Percentiles rank a stretch among this genome's conserved stretches.
Conservation (phyloP, 192 early-diverging fungal genomes). For the Chytriomyces sp. region DNA sequence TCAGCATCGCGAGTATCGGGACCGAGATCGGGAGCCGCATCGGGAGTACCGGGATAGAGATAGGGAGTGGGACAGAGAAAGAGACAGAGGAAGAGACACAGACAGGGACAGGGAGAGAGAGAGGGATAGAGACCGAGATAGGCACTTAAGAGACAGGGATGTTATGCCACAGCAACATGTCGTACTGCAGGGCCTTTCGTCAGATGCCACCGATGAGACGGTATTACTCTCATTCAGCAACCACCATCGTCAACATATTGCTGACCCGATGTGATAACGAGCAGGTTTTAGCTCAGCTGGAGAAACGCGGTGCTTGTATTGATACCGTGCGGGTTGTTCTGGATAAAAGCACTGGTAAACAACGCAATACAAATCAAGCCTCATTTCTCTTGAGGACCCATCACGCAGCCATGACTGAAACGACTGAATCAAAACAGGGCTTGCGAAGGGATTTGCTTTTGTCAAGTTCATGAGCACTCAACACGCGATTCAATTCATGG, state of each 20-base stretch:
- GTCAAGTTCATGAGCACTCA: constrained; percentile 36
- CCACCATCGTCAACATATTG: neutral
- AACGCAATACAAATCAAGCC: neutral
- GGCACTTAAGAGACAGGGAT: neutral
- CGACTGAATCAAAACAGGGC: neutral
- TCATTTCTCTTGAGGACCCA: neutral
- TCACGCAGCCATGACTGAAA: neutral
- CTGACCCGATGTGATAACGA: neutral
- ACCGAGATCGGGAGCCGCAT: neutral
- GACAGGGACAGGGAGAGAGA: constrained; percentile 22
- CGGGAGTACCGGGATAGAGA: neutral
- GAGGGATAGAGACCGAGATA: neutral
- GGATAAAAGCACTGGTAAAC: constrained; percentile 20
- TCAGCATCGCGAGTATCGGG: neutral
- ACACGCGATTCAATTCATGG: constrained; percentile 32
- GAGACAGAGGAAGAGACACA: neutral
- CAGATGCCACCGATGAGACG: constrained; percentile 4
- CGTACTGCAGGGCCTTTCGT: constrained; percentile 32
- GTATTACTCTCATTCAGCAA: neutral
- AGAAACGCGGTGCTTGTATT: constrained; percentile 11
- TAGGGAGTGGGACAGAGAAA: constrained; percentile 3
- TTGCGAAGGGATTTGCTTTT: constrained; percentile 36
- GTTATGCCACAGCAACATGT: constrained; percentile 28
- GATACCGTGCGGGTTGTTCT: constrained; percentile 32
- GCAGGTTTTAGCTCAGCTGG: constrained; percentile 22